Conservation (phyloP, 805 yeast genomes). For the Wickerhamomyces hampshirensis region DNA sequence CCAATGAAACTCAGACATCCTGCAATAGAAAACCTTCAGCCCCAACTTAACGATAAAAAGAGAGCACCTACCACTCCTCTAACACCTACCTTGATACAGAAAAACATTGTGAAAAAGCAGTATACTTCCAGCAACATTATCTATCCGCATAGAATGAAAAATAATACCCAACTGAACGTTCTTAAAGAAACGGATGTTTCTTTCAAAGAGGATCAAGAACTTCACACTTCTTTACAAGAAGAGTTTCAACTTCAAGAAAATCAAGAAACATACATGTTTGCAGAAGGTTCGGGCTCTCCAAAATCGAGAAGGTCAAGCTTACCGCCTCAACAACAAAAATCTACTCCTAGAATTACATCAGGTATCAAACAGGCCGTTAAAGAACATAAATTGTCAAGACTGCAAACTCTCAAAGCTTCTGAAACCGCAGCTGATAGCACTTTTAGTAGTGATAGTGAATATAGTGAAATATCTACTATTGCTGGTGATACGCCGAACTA, state of each 20-base stretch:
- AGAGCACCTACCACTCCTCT: constrained; percentile 26
- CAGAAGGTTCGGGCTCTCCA: constrained; percentile 17
- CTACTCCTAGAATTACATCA: constrained; percentile 20
- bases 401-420: constrained; percentile 15
- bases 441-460: constrained; percentile 19
- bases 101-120: constrained; percentile 20
- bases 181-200: not conserved
- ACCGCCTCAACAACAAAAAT: constrained; percentile 1
- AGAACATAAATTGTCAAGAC: constrained; percentile 21
- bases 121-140: not conserved
- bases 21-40: constrained; percentile 13
- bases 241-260: constrained; percentile 1
- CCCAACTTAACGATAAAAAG: constrained; percentile 12
- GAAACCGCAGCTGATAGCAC: constrained; percentile 9
- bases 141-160: not conserved
- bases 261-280: constrained; percentile 3
- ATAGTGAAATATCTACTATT: constrained; percentile 24
- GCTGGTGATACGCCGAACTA: constrained; percentile 25
- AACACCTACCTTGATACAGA: constrained; percentile 23
- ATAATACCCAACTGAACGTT: no score
- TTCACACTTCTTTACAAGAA: not conserved
- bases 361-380: constrained; percentile 25
- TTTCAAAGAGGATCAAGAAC: not conserved
- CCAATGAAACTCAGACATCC: constrained; percentile 18
- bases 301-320: constrained; percentile 8